Conservation (phyloP, 345 rosid species). For the Moringa oleifera region DNA sequence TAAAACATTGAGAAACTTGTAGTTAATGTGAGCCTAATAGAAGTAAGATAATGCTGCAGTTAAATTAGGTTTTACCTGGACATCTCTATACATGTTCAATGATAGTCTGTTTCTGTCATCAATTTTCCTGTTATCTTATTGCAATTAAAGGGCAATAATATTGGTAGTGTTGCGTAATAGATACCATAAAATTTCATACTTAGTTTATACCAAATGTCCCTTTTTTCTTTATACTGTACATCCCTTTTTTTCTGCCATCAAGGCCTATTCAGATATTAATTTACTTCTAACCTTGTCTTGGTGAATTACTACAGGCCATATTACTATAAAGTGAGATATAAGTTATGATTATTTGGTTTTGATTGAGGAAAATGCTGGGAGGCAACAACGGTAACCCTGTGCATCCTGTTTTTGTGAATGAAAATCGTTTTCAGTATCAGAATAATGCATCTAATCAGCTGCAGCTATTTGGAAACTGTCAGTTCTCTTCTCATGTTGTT, state of each 20-base stretch:
- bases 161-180: too few relatives aligned
- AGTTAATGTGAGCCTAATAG: neutral
- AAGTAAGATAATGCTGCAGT: neutral
- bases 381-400: conserved; percentile 52
- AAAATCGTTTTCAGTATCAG: conserved; percentile 57
- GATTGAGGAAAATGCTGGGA: conserved; percentile 49
- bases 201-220: too few relatives aligned
- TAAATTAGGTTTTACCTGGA: too few relatives aligned
- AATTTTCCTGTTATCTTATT: too few relatives aligned
- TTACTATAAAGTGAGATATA: conserved; percentile 12
- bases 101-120: too few relatives aligned
- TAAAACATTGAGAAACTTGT: neutral
- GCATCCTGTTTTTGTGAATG: conserved; percentile 46
- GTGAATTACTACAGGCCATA: conserved; percentile 10
- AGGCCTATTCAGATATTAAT: neutral
- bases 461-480: conserved; percentile 63
- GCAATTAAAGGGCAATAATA: too few relatives aligned
- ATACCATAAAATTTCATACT: too few relatives aligned
- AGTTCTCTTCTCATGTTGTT: conserved; percentile 20
- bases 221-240: too few relatives aligned
- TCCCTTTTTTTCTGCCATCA: too few relatives aligned
- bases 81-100: too few relatives aligned
- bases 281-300: conserved; percentile 24
- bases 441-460: conserved; percentile 58
- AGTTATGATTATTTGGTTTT: conserved; percentile 11